Percentiles rank a stretch among this genome's conserved stretches.
phyloP scores from a whole-genome alignment of 352 stramenopile genomes.

The Pythium grandisporangium region DNA sequence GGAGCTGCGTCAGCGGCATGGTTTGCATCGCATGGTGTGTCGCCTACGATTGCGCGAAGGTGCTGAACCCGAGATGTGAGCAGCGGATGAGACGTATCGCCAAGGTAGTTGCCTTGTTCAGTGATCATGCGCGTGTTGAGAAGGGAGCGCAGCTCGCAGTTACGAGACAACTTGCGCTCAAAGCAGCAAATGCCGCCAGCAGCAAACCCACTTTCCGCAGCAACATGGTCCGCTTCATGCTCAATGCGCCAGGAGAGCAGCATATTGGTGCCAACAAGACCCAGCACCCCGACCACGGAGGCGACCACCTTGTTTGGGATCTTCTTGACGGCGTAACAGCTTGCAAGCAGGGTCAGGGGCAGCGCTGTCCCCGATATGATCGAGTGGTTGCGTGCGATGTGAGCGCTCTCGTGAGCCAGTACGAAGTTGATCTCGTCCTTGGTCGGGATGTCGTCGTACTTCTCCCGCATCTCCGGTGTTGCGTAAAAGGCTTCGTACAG shows the following conservation, averaged over 20 bases:
- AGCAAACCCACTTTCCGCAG: conserved; percentile 54
- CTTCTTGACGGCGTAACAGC: conserved; percentile 40
- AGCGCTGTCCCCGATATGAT: conserved; percentile 53
- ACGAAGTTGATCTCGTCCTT: conserved; percentile 80
- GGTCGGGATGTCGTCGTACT: conserved; percentile 45
- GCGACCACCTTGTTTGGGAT: conserved; percentile 73
- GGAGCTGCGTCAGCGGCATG: background rate
- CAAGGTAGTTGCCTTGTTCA: conserved; percentile 71
- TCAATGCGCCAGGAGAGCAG: conserved; percentile 73
- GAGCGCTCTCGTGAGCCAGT: conserved; percentile 68
- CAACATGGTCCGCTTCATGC: conserved; percentile 70
- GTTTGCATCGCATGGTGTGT: conserved; percentile 4
- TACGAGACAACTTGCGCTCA: conserved; percentile 61
- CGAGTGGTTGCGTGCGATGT: conserved; percentile 78
- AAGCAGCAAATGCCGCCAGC: conserved; percentile 67
- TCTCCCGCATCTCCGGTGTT: conserved; percentile 23
- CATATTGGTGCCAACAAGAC: conserved; percentile 43
- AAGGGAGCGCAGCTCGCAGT: conserved; percentile 55
- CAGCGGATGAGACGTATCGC: conserved; percentile 65
- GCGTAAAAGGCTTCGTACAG: conserved; percentile 80
- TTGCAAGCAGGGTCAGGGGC: conserved; percentile 47
- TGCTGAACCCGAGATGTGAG: conserved; percentile 67
- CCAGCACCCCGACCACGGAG: conserved; percentile 26
- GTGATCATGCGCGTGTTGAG: conserved; percentile 68
- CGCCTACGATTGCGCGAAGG: conserved; percentile 34